These are phyloP conservation scores for Grigorovia humatica DNA, from an alignment of 805 yeast species.

Conservation along the genomic window DNA sequence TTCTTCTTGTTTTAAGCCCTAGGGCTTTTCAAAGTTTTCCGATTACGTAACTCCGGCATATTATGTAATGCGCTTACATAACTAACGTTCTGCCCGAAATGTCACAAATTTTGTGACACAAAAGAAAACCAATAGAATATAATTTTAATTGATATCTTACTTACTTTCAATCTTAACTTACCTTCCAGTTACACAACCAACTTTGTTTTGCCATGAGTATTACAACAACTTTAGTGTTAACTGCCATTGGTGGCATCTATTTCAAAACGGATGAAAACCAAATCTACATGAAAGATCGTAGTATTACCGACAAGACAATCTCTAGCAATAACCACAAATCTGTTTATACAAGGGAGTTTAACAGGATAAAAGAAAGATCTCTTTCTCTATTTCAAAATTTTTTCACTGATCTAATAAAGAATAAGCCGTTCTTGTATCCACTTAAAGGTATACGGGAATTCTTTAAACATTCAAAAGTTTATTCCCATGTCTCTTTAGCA, in stretches of 20 bases:
- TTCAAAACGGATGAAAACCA: slow-evolving; percentile 23
- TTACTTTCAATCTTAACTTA: too few relatives aligned
- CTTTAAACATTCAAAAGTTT: slow-evolving; percentile 7
- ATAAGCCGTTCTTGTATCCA: slow-evolving; percentile 19
- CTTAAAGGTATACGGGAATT: slow-evolving; percentile 16
- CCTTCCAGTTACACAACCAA: neutral
- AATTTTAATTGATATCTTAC: too few relatives aligned
- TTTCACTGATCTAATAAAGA: slow-evolving; percentile 14
- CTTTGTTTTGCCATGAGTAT: slow-evolving; percentile 19
- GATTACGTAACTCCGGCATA: too few relatives aligned
- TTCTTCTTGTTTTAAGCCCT: too few relatives aligned
- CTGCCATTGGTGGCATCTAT: slow-evolving; percentile 23
- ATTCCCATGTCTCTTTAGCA: slow-evolving; percentile 7
- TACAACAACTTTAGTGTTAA: slow-evolving; percentile 20
- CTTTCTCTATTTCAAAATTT: slow-evolving; percentile 12
- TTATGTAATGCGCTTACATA: too few relatives aligned
- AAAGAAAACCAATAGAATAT: too few relatives aligned
- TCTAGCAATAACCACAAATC: slow-evolving; percentile 7
- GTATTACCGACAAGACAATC: slow-evolving; percentile 3
- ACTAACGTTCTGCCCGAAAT: too few relatives aligned
- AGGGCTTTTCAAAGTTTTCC: too few relatives aligned
- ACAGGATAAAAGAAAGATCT: slow-evolving; percentile 6
- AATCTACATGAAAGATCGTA: slow-evolving; percentile 13
- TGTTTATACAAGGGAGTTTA: slow-evolving; percentile 11
- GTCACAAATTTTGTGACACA: too few relatives aligned